These are phyloP conservation scores for Naumovozyma castellii DNA, from an alignment of 805 yeast species.

Conservation along the genomic window DNA sequence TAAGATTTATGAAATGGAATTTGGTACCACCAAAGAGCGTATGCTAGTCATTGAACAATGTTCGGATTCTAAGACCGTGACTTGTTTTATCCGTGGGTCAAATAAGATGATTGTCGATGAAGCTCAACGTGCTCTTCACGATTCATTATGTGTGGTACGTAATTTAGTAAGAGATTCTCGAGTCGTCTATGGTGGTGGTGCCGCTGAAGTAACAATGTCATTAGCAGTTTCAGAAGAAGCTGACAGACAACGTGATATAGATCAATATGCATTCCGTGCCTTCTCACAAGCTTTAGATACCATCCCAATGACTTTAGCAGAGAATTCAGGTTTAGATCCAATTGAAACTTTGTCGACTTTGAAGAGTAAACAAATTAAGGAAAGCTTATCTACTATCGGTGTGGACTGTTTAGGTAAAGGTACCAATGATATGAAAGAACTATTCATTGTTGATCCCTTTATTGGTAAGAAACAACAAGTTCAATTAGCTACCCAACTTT, in stretches of 20 bases:
- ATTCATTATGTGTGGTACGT: constrained; percentile 93
- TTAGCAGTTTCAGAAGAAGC: constrained; percentile 86
- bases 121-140: constrained; percentile 92
- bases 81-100: constrained; percentile 89
- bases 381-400: constrained; percentile 63
- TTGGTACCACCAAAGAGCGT: constrained; percentile 93
- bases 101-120: constrained; percentile 97
- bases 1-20: constrained; percentile 72
- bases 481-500: constrained; percentile 89
- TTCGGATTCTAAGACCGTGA: constrained; percentile 77
- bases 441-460: constrained; percentile 92
- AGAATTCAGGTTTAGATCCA: constrained; percentile 91
- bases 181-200: constrained; percentile 99
- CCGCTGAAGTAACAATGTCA: constrained; percentile 92
- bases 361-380: constrained; percentile 77
- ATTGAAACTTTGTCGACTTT: constrained; percentile 79
- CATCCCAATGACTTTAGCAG: constrained; percentile 91
- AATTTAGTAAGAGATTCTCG: constrained; percentile 85
- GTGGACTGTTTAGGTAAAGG: constrained; percentile 90
- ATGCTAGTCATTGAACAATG: constrained; percentile 92
- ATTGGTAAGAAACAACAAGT: constrained; percentile 97
- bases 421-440: constrained; percentile 83
- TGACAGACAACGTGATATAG: constrained; percentile 87
- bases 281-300: constrained; percentile 85
- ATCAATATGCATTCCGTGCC: constrained; percentile 95